Conservation (phyloP, 305 asterid genomes). For the Euphrasia arctica region DNA sequence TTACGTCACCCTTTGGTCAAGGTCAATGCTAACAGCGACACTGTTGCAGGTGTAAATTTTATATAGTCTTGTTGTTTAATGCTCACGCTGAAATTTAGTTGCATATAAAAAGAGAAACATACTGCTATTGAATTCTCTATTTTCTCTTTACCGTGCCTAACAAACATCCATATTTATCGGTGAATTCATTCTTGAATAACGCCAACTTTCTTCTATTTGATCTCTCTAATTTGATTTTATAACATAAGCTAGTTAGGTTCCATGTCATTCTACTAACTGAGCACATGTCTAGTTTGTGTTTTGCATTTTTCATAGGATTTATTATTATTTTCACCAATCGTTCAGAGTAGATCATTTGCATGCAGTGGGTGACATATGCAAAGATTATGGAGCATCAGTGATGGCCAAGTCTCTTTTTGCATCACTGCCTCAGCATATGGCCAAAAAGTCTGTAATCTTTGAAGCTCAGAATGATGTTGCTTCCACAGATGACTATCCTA, state of each 20-base stretch:
- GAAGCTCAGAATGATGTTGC: conserved; percentile 50
- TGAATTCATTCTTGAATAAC: conserved; percentile 24
- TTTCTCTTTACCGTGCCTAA: conserved; percentile 15
- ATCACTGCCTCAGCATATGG: conserved; percentile 55
- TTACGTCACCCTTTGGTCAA: conserved; percentile 86
- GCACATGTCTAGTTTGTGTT: conserved; percentile 21
- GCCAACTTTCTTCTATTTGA: conserved; percentile 17
- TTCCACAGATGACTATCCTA: conserved; percentile 53
- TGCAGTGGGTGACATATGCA: conserved; percentile 90
- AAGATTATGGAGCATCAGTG: conserved; percentile 79
- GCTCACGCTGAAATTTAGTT: conserved; percentile 6
- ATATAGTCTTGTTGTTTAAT: conserved; percentile 10
- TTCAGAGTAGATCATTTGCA: conserved; percentile 77
- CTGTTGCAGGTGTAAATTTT: conserved; percentile 43
- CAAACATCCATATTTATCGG: conserved; percentile 15
- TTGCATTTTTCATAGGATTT: conserved; percentile 18
- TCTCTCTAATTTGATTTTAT: conserved; percentile 14
- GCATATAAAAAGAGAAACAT: conserved; percentile 18
- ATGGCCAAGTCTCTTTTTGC: conserved; percentile 97
- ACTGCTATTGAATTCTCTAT: conserved; percentile 21
- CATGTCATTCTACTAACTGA: conserved; percentile 15
- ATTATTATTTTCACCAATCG: conserved; percentile 27
- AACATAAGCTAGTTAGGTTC: conserved; percentile 22
- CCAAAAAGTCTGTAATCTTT: conserved; percentile 50
- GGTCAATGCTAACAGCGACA: conserved; percentile 32